phyloP scores from a whole-genome alignment of 2,329 filamentous ascomycete genomes.

The Penicillium sp. region DNA sequence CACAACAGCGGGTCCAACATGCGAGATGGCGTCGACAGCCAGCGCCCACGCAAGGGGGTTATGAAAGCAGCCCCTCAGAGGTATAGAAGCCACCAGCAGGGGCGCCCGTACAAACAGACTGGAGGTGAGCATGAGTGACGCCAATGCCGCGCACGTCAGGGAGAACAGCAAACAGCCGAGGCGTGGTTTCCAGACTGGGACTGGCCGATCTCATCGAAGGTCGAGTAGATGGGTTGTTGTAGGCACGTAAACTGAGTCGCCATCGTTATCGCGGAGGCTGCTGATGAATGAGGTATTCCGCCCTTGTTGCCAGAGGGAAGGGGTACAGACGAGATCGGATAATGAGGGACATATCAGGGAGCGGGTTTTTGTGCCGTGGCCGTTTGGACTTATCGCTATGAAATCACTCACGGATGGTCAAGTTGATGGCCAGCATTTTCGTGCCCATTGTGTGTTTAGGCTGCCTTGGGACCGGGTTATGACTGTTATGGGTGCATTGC shows the following conservation, averaged over 20 bases:
- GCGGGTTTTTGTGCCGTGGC: slow-evolving; percentile 52
- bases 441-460: slow-evolving; percentile 60
- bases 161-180: slow-evolving; percentile 50
- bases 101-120: slow-evolving; percentile 45
- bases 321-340: slow-evolving; percentile 35
- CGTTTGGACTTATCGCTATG: slow-evolving; percentile 59
- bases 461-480: slow-evolving; percentile 62
- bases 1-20: slow-evolving; percentile 51
- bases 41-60: slow-evolving; percentile 51
- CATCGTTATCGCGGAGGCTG: slow-evolving; percentile 48
- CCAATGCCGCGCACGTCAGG: slow-evolving; percentile 49
- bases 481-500: slow-evolving; percentile 44
- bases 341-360: slow-evolving; percentile 35
- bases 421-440: slow-evolving; percentile 43
- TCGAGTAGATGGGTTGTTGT: slow-evolving; percentile 59
- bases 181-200: slow-evolving; percentile 53
- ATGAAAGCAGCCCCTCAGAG: slow-evolving; percentile 57
- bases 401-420: slow-evolving; percentile 50
- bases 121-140: slow-evolving; percentile 57
- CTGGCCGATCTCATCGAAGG: slow-evolving; percentile 57
- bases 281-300: slow-evolving; percentile 20
- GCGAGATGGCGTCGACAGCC: slow-evolving; percentile 53
- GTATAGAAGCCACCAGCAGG: slow-evolving; percentile 52
- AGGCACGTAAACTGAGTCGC: slow-evolving; percentile 59
- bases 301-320: slow-evolving; percentile 51